Evolutionary conservation across 768 basidiomycete genomes (phyloP), one percentile per base, ranked within the genome.

Genomic region (Macrolepiota dolichaula): DNA sequence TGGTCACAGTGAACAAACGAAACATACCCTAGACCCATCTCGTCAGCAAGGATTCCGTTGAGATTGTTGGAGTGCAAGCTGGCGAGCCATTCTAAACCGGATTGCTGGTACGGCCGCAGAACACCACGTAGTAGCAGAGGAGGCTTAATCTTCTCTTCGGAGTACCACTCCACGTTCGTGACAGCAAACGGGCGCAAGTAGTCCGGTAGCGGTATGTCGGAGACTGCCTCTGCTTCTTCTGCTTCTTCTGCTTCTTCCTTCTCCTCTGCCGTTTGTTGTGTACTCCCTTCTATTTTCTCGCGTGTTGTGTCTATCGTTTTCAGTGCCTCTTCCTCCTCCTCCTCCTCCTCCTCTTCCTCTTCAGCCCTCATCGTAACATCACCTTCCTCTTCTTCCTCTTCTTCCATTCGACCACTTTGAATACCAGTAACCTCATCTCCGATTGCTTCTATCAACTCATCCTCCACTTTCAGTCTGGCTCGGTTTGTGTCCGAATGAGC

Each of bases 61-160:
- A 91, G 66, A 64, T 87, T 86, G 65, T 92, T 92, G 40, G 79
- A 77, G 70, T 96, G 94, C 59, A 96, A 77, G 68, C 87, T 91
- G 4, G 93, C 89, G 46, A 97, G 85, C 96, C 96, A 98, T 71
- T 98, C 94, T 54, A 97, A 74, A 0, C 96, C 96, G 3, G 91
- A 82, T 52, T 96, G 87, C 70, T 99, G 96, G 69, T 98, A 99
- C 9, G 94, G 94, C 17, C 95, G 87, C 50, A 99, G 77, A 40
- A 84, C 83, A 1, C 95, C 96, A 3, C 96, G 92, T 2, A 97
- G 82, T 35, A 99, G 78, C 6, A 91, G 75, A 5, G 88, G 86
- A 0, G 90, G 79, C 40, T 77, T 83, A 49, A 92, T 75, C 68
- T 82, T 84, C 32, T 74, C 72, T 40, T 82, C 78, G 1, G 81